Percentiles rank a stretch among this genome's conserved stretches.
Conservation (phyloP, 331 rosid species). For the Quercus tomentella region DNA sequence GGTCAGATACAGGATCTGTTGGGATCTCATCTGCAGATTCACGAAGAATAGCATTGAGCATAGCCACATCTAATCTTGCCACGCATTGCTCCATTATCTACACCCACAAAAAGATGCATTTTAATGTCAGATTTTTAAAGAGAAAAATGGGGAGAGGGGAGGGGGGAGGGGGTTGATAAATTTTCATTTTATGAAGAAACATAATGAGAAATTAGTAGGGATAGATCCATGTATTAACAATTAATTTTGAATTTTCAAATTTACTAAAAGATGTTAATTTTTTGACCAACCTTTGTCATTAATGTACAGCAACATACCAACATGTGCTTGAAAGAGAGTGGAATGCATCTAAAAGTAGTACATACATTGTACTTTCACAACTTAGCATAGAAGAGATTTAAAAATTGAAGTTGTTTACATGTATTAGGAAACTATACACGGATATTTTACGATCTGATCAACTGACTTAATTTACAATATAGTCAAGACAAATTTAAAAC, state of each 20-base stretch:
- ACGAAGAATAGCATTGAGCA: conserved; percentile 98
- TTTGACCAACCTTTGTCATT: not conserved
- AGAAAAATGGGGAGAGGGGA: not conserved
- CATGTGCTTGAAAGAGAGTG: not conserved
- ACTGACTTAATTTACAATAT: not conserved
- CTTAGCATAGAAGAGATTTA: not conserved
- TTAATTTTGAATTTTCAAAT: not conserved
- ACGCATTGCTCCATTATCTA: conserved; percentile 99
- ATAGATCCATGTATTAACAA: not conserved
- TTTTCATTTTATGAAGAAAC: conserved; percentile 5
- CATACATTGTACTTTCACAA: not conserved
- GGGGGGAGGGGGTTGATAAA: not conserved
- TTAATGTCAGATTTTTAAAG: conserved; percentile 15
- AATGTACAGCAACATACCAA: not conserved
- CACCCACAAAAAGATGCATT: not conserved
- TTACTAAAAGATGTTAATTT: not conserved
- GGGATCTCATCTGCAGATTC: conserved; percentile 87
- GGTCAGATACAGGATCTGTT: conserved; percentile 94
- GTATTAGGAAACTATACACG: not conserved
- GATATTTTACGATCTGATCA: not conserved
- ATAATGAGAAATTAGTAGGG: not conserved
- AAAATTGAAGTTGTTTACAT: not conserved
- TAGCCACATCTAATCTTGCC: conserved; percentile 94
- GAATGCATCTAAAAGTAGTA: not conserved
- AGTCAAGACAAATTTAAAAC: not conserved